Evolutionary conservation across 2,329 filamentous ascomycete species (phyloP).

Genomic region (Cytospora chrysosperma): DNA sequence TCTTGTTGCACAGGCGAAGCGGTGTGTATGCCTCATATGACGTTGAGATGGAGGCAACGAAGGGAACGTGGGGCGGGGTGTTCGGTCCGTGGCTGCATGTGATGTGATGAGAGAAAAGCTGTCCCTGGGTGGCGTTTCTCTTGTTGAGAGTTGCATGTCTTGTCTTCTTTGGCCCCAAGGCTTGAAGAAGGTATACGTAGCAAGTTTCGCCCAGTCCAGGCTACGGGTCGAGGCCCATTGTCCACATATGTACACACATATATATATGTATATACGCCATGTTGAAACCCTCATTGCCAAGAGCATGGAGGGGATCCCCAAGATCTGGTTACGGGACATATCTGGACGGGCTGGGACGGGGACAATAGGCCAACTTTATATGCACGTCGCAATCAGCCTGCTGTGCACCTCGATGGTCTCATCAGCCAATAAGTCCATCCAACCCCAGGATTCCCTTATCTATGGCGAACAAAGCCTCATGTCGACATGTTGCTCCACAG

Average conservation of each 20-base stretch:
- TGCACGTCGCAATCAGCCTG: slow-evolving; percentile 5
- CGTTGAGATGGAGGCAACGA: too few species aligned
- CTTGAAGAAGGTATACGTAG: not conserved
- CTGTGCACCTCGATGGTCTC: not conserved
- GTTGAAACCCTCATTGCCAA: not conserved
- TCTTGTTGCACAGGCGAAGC: not conserved
- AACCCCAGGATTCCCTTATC: slow-evolving; percentile 10
- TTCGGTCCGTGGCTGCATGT: too few species aligned
- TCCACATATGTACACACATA: not conserved
- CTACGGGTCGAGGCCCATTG: not conserved
- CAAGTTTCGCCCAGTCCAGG: not conserved
- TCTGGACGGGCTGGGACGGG: not conserved
- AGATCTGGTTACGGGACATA: not conserved
- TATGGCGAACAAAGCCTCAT: slow-evolving; percentile 18
- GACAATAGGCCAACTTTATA: slow-evolving; percentile 4
- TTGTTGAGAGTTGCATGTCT: not conserved
- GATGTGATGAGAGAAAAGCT: too few species aligned
- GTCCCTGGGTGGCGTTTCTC: not conserved
- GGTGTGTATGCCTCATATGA: not conserved
- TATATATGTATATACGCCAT: not conserved
- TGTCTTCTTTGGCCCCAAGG: not conserved
- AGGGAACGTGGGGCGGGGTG: too few species aligned
- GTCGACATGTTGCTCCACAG: slow-evolving; percentile 10
- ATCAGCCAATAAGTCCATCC: slow-evolving; percentile 3
- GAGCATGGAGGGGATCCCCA: not conserved